Base-by-base conservation (phyloP, 257 asterid species). In the Nicotiana benthamiana region DNA sequence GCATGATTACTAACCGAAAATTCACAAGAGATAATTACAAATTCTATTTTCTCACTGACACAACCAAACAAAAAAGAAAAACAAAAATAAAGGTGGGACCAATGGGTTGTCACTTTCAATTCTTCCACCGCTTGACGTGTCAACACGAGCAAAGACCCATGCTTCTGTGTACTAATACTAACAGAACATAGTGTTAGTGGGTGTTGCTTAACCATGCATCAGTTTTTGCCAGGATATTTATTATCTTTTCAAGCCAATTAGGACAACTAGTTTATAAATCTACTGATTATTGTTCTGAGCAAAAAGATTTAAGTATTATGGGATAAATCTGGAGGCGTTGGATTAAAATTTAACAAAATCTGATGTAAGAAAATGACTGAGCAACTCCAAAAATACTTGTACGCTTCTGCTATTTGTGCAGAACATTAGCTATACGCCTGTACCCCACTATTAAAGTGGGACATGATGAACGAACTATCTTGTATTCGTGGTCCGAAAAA, bases 101-200 rank as follows among this genome's bases (percentile, higher is more conserved):
- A 24, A 46, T 72, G 60, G 40, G 60, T 70, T 72, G 40, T 72
- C 77, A 12, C 36, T 72, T 43, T 22, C 36, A 43, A 43, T 72
- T 43, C 40, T 72, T 13, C 60, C 78, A 72, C 78, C 78, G 78
- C 10, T 72, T 72, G 78, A 72, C 78, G 78, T 72, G 78, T 72
- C 78, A 46, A 72, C 15, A 22, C 16, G 24, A 72, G 60, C 78
- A 7, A 43, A 46, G 78, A 46, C 78, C 78, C 78, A 72, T 72
- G 26, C 78, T 46, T 20, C 9, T 32, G 24, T 72, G 48, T 22
- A 43, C 22, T 24, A 72, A 72, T 46, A 24, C 60, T 27, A 72
- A 72, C 78, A 72, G 24, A 72, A 72, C 78, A 46, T 72, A 40
- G 46, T 72, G 78, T 8, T 65, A 7, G 1, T 64, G 20, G 15